Evolutionary conservation across 208 protist genomes (phyloP), one percentile per base, ranked within the genome.

Genomic region (Phytomonas sp.): DNA sequence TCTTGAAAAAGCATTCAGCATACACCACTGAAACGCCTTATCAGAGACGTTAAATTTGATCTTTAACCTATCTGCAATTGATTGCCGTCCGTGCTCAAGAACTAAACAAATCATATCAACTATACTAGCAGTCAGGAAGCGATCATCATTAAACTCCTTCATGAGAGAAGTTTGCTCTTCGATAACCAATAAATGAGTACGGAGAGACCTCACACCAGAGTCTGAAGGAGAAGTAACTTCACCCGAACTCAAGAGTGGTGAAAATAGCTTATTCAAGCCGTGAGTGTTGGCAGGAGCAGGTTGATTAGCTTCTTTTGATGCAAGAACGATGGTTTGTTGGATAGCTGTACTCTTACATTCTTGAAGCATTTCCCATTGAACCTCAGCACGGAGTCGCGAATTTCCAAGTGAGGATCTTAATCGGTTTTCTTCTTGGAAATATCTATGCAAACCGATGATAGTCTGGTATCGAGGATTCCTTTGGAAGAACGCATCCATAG

Each of bases 111-210:
- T 82, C 32, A 77, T 84, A 63, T 90, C 82, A 4, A 73, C 72
- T 2, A 80, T 84, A 61, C 83, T 91, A 28, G 83, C 87, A 60
- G 81, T 79, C 9, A 92, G 62, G 79, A 92, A 93, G n/a, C 87
- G 84, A 62, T 65, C 73, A 75, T 95, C 89, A 26, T 87, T 81
- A 59, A 81, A 83, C 34, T 83, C 69, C 29, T 77, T 81, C 79
- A 84, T 82, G 7, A 92, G 75, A 65, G 80, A 74, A 3, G 76
- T 87, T 70, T 93, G 87, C 69, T 88, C 77, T 15, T 92, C 74
- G 6, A 92, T 70, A 33, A 92, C 68, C 5, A 43, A 37, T 32
- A 66, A 59, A 43, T 88, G 83, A 43, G 72, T 31, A 20, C 62
- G 60, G 60, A 85, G 43, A 67, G 53, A 72, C 29, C 78, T 75